Evolutionary conservation across 495 filamentous ascomycete genomes (phyloP).

Genomic region (Astrothelium subdiscretum): DNA sequence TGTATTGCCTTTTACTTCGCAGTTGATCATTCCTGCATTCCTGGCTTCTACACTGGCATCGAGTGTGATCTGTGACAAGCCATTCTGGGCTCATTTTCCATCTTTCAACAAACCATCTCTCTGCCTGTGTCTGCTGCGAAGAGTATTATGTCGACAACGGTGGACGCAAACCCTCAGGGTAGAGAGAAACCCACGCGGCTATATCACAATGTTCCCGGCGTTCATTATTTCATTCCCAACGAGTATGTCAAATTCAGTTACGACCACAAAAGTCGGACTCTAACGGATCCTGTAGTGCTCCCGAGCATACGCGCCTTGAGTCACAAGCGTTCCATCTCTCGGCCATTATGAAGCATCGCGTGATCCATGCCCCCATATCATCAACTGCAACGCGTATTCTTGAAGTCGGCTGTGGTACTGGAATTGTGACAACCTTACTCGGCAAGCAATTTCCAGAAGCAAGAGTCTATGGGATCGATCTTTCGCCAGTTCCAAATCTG

Average conservation of each 20-base stretch:
- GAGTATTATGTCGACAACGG: no score
- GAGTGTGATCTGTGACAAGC: no score
- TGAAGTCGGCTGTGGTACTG: constrained; percentile 13
- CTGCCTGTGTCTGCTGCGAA: no score
- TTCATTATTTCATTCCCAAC: background rate
- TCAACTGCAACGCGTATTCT: background rate
- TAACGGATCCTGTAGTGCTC: background rate
- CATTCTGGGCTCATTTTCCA: no score
- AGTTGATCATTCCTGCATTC: no score
- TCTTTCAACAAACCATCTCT: no score
- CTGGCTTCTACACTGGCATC: no score
- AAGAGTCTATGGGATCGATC: constrained; percentile 7
- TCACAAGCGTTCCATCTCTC: background rate
- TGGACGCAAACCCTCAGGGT: no score
- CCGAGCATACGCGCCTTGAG: constrained; percentile 2
- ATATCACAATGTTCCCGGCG: background rate
- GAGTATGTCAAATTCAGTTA: background rate
- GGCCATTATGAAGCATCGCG: background rate
- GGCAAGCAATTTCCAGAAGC: constrained; percentile 1
- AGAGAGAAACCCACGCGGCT: background rate
- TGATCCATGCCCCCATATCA: background rate
- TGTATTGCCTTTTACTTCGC: no score
- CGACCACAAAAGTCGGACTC: background rate
- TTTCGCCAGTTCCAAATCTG: constrained; percentile 2
- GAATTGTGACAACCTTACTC: constrained; percentile 2